These are phyloP conservation scores for Pharus latifolius DNA, from an alignment of 176 grass and related monocot genomes.

Conservation along the genomic window DNA sequence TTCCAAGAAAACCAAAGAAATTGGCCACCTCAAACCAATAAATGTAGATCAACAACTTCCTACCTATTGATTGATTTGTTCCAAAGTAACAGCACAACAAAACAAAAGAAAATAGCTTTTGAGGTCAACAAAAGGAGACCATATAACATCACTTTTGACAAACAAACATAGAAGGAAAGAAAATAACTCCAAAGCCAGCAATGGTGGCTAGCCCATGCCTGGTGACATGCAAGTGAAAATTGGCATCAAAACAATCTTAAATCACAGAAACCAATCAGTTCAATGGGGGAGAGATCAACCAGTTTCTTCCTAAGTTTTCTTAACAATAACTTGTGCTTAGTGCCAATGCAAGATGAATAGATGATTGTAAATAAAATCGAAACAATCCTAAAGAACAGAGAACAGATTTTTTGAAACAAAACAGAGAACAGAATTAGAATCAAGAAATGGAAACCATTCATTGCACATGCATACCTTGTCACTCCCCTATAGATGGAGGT, in stretches of 20 bases:
- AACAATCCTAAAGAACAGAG: not conserved
- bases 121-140: not conserved
- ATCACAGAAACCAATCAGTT: not conserved
- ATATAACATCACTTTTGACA: not conserved
- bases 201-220: no score
- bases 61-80: slow-evolving; percentile 7
- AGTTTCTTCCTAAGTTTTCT: not conserved
- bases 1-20: not conserved
- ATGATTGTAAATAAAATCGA: not conserved
- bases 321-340: not conserved
- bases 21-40: not conserved
- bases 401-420: no score
- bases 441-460: not conserved
- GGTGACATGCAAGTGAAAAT: slow-evolving; percentile 9
- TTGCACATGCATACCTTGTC: slow-evolving; percentile 54
- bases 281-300: not conserved
- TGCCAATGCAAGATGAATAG: not conserved
- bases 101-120: not conserved
- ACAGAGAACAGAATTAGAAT: not conserved
- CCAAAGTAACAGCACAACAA: not conserved
- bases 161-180: not conserved
- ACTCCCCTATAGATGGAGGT: slow-evolving; percentile 87
- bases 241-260: not conserved
- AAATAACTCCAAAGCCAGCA: not conserved
- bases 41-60: slow-evolving; percentile 31